A percentile compares a stretch with the other conserved stretches of the same genome.
Conservation (phyloP, 2,329 filamentous ascomycete species). For the Neobulgaria alba region DNA sequence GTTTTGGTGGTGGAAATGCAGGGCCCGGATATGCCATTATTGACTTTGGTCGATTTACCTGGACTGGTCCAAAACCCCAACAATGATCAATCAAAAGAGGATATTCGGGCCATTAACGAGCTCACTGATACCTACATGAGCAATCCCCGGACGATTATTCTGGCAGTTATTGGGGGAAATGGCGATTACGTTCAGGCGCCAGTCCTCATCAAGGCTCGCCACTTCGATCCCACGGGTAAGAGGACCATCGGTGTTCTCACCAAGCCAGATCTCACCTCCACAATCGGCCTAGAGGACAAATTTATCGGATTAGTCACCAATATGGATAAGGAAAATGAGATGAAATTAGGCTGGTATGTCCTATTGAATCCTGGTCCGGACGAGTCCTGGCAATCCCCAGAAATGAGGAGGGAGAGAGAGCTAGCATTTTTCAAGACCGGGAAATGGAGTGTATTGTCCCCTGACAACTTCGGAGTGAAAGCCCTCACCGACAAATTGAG, state of each 20-base stretch:
- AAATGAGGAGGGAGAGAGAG: constrained; percentile 6
- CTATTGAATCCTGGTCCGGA: constrained; percentile 9
- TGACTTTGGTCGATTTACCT: constrained; percentile 52
- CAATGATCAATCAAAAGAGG: constrained; percentile 22
- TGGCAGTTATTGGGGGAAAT: constrained; percentile 29
- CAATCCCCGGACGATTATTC: constrained; percentile 44
- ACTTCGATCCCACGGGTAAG: constrained; percentile 28
- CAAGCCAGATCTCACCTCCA: constrained; percentile 40
- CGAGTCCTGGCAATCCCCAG: constrained; percentile 6
- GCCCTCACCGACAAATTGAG: constrained; percentile 10
- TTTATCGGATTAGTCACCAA: constrained; percentile 11
- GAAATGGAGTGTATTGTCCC: constrained; percentile 7
- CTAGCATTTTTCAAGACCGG: constrained; percentile 8
- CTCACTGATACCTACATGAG: constrained; percentile 46
- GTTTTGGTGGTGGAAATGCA: constrained; percentile 12
- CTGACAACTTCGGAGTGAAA: constrained; percentile 5
- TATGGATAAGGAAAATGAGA: constrained; percentile 9
- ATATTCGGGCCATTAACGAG: constrained; percentile 36
- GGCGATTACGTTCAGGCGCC: constrained; percentile 11
- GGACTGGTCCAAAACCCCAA: constrained; percentile 42
- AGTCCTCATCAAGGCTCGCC: constrained; percentile 24
- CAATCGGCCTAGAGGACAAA: constrained; percentile 10
- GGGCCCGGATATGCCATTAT: constrained; percentile 33
- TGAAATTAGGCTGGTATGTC: constrained; percentile 11
- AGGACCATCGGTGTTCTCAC: constrained; percentile 41